Base-by-base conservation (phyloP, 306 rosid genomes). In the Ormosia emarginata region DNA sequence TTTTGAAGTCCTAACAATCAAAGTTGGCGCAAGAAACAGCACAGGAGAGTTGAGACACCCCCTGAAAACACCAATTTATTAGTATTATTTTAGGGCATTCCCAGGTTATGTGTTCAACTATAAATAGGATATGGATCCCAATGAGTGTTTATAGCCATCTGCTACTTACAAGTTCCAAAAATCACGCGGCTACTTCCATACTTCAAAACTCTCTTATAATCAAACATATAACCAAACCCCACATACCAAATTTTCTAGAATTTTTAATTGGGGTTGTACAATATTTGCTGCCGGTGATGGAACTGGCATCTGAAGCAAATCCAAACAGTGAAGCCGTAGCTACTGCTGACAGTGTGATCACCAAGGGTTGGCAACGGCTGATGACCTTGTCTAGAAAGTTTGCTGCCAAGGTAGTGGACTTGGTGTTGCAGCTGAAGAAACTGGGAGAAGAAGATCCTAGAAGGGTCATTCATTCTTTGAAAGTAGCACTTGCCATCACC, bases 371-470 rank as follows among this genome's bases (percentile, higher is more conserved):
- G 79, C 34, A 39, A 70, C 3, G 84, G 47, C 37, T 73, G 7
- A 74, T 37, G 66, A 56, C 56, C 29, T 17, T 74, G 29, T 18
- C 14, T 56, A 34, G 68, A 0, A 17, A 75, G 40, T 47, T 74
- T 12, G 32, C 0, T 41, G 4, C 64, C 0, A 85, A 50, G 15
- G 37, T 63, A 18, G 8, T 52, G 1, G 36, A 69, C 3, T 13
- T 56, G 40, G n/a, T 81, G 43, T 41, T 50, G 82, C 61, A 76
- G 68, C 11, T 77, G 47, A 85, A 85, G 83, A 73, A 85, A 65
- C 2, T 83, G 4, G 89, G 87, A 70, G 52, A 85, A 77, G 89
- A 88, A 4, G 91, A 88, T 78, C 91, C 89, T 6, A 85, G 87
- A 75, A 80, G 84, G 65, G 62, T 81, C 32, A 77, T 77, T 77